Base-by-base conservation (phyloP, 371 early-diverging fungal species). In the Circinella minor region DNA sequence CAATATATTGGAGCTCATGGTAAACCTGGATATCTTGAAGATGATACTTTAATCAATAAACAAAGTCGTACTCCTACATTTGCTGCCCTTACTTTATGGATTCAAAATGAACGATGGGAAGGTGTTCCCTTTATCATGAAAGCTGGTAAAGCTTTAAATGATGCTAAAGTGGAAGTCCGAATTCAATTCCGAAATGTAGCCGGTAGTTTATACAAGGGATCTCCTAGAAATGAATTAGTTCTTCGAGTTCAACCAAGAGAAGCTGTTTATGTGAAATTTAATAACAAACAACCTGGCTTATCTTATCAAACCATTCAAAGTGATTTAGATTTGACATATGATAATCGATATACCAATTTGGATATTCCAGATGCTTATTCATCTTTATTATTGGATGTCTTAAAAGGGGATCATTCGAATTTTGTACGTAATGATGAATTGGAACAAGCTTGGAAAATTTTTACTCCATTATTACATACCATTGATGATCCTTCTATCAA, bases 341-440 rank as follows among this genome's bases (percentile, higher is more conserved):
- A 89, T 61, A 84, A 86, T 67, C 91, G 97, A 43, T 98, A 93
- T 84, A 82, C 83, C 20, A 91, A 94, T 64, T 70, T 89, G 57
- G 85, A 87, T 69, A 98, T 98, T 71, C 98, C 98, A 13, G 98
- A 98, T 73, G 98, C 98, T 5, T 98, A 98, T 79, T 97, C 96
- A 70, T 89, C 95, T 10, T 85, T 98, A 60, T 91, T 98, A 63
- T 80, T 98, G 51, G 98, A 98, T 71, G 91, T 91, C 1, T 76
- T 98, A 38, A 87, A 90, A 43, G 94, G 92, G 15, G 98, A 98
- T 73, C 95, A 96, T 78, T 91, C 94, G 69, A 97, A 98, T 87
- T 97, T 98, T 89, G 97, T 98, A 54, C 91, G 98, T 48, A 90
- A 92, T 73, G 98, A 98, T 77, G 98, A 98, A 81, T 81, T 98